Evolutionary conservation across 768 basidiomycete species (phyloP).

Genomic region (Nidularia pulvinata): DNA sequence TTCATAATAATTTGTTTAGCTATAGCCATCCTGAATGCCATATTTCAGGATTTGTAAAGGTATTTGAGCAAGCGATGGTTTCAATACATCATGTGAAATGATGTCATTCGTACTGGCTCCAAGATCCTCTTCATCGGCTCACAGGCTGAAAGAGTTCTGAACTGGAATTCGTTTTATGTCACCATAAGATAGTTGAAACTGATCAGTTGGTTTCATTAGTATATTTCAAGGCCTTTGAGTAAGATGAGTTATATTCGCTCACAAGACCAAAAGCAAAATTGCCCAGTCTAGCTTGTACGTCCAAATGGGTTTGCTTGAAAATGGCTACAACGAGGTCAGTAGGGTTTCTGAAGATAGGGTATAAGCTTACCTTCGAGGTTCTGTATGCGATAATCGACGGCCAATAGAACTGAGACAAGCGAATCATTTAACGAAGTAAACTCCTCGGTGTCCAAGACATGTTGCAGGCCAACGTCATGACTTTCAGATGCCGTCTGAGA

Average conservation of each 20-base stretch:
- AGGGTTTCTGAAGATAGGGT: neutral
- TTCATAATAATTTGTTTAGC: too few relatives aligned
- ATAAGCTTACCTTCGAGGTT: slow-evolving; percentile 24
- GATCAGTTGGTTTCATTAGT: too few relatives aligned
- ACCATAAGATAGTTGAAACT: too few relatives aligned
- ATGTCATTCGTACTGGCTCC: too few relatives aligned
- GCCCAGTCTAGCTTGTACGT: slow-evolving; percentile 25
- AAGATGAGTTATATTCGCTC: slow-evolving; percentile 1
- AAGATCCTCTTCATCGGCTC: too few relatives aligned
- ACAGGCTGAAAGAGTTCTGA: too few relatives aligned
- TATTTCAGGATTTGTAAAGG: too few relatives aligned
- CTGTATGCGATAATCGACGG: slow-evolving; percentile 26
- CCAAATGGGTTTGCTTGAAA: slow-evolving; percentile 31
- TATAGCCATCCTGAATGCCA: too few relatives aligned
- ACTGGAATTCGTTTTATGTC: too few relatives aligned
- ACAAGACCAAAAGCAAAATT: slow-evolving; percentile 38
- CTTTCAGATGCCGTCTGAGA: slow-evolving; percentile 25
- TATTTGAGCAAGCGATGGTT: too few relatives aligned
- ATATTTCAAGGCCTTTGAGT: too few relatives aligned
- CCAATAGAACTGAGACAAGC: slow-evolving; percentile 22
- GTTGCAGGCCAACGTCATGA: slow-evolving; percentile 28
- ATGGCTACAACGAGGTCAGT: slow-evolving; percentile 15
- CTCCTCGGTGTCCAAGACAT: slow-evolving; percentile 29
- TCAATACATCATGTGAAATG: too few relatives aligned
- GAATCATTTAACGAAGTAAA: slow-evolving; percentile 23